Evolutionary conservation across 2,329 filamentous ascomycete genomes (phyloP), one percentile per base, ranked within the genome.

Genomic region (Neofusicoccum cordaticola): DNA sequence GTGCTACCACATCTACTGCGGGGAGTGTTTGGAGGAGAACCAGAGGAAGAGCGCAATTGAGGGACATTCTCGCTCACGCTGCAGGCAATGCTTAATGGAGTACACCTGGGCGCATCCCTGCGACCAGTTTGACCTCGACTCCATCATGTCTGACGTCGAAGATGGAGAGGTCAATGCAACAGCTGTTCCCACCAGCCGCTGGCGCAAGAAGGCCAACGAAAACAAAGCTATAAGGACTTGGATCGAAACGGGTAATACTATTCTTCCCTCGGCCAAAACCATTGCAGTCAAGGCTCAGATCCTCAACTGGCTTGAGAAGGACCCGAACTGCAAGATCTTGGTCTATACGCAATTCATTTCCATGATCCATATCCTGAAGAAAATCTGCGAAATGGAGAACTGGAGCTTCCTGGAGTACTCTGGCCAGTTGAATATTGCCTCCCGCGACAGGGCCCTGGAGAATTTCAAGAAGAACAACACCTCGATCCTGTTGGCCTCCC

Each of bases 321-420:
- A 82, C 3, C 76, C 78, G 0, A 60, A 76, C 0, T 80, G 80
- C 45, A 89, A 89, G 72, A 81, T 88, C 51, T 85, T 85, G 65
- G 74, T 89, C 51, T 89, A 87, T 67, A 85, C 83, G 0, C 85
- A 89, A 68, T 89, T 86, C 66, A 72, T 84, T 2, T 74, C 80
- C 2, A 82, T 87, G 68, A 78, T 86, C 5, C 70, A 77, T 0
- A 83, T 88, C 17, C 69, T 89, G 2, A 72, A 68, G 0, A 78
- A 75, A 1, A 77, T 88, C 44, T 88, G 84, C 69, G 35, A 75
- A 0, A 70, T 74, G 1, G 82, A 87, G 66, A 68, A 71, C 0
- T 88, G 85, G 85, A 68, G 65, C 0, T 78, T 74, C 65, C 71
- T 79, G n/a, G 74, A 78, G 72, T 84, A 84, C 48, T 77, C 82